Conservation (phyloP, 202 grass and related monocot genomes). For the Cymbopogon flexuosus region DNA sequence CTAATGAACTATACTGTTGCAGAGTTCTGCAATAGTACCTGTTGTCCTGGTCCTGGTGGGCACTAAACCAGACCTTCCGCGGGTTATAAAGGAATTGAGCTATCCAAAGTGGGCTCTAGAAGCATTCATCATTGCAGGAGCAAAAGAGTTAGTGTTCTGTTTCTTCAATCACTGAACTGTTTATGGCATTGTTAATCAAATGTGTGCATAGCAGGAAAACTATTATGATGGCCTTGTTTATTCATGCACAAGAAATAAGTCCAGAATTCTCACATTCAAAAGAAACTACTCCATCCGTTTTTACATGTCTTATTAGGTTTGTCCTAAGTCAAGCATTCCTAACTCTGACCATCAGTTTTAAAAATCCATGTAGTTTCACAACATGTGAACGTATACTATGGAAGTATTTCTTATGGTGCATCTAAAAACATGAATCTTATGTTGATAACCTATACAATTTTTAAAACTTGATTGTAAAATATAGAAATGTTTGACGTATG, state of each 20-base stretch:
- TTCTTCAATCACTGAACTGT: conserved; percentile 10
- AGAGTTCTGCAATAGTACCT: conserved; percentile 71
- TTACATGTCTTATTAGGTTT: neutral
- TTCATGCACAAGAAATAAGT: neutral
- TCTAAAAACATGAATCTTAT: neutral
- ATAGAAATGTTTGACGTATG: neutral
- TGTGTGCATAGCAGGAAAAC: neutral
- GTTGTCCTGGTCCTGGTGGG: conserved; percentile 66
- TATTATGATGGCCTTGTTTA: neutral
- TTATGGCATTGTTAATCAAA: conserved; percentile 12
- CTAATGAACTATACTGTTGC: conserved; percentile 41
- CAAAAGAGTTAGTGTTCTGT: conserved; percentile 47
- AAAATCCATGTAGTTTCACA: neutral
- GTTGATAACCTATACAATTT: neutral
- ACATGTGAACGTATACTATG: neutral
- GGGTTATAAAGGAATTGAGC: conserved; percentile 41
- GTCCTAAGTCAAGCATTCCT: neutral
- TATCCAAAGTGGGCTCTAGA: conserved; percentile 77
- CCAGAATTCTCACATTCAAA: neutral
- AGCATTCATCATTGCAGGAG: conserved; percentile 65
- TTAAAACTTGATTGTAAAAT: neutral
- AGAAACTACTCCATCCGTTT: neutral
- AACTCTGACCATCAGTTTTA: neutral
- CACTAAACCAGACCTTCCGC: conserved; percentile 38
- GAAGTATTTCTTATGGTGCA: neutral